These are phyloP conservation scores for Sarocladium brachiariae DNA, from an alignment of 2,329 filamentous ascomycete genomes.

Conservation along the genomic window DNA sequence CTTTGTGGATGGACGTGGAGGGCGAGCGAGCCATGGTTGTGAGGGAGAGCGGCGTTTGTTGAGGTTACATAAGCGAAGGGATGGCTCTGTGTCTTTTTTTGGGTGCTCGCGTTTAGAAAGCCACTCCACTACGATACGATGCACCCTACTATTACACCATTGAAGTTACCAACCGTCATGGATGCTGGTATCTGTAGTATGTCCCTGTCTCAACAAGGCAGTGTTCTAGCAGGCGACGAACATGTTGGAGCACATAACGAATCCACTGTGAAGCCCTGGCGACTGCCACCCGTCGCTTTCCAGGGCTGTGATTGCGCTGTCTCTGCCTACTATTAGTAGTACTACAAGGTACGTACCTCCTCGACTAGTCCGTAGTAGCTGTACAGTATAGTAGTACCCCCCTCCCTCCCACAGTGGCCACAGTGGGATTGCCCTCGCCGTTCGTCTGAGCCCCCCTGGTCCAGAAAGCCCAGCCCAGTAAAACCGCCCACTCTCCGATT, in stretches of 20 bases:
- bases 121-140: too few species aligned
- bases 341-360: too few species aligned
- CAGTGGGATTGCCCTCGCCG: not conserved
- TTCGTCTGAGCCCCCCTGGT: slow-evolving; percentile 3
- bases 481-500: slow-evolving; percentile 4
- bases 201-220: too few species aligned
- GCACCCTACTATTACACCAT: too few species aligned
- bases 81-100: not conserved
- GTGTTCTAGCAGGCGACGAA: not conserved
- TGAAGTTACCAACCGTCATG: not conserved
- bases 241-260: not conserved
- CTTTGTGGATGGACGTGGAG: not conserved
- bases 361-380: too few species aligned
- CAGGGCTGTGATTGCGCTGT: slow-evolving; percentile 2
- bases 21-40: not conserved
- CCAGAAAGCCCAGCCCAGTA: not conserved
- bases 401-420: not conserved
- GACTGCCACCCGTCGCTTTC: not conserved
- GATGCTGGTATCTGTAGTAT: too few species aligned
- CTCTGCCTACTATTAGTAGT: too few species aligned
- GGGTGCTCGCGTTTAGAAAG: too few species aligned
- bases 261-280: not conserved
- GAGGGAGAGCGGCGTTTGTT: not conserved
- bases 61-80: slow-evolving; percentile 1
- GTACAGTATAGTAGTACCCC: too few species aligned